phyloP scores from a whole-genome alignment of 2,329 filamentous ascomycete species.

The Alternaria brassicae region DNA sequence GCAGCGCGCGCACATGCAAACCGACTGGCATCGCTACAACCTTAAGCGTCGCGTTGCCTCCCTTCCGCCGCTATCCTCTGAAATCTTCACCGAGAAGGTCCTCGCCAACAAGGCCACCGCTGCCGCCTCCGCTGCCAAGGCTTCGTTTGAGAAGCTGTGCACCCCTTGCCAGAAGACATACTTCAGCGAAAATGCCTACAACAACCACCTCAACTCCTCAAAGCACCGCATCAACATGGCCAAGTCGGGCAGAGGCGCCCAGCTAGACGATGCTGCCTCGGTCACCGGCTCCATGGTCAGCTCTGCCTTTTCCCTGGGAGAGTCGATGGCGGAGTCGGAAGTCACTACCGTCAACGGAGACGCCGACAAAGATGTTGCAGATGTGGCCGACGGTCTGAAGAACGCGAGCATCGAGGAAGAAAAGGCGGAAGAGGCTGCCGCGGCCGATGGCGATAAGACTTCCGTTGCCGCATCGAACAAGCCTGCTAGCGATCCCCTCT shows the following conservation, averaged over 20 bases:
- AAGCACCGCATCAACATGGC: conserved; percentile 80
- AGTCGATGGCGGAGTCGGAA: conserved; percentile 68
- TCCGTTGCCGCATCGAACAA: conserved; percentile 40
- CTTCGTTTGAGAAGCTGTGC: conserved; percentile 85
- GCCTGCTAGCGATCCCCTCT: conserved; percentile 49
- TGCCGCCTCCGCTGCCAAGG: conserved; percentile 83
- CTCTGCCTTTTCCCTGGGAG: conserved; percentile 89
- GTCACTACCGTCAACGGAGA: conserved; percentile 66
- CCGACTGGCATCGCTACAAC: conserved; percentile 98
- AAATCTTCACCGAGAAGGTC: conserved; percentile 95
- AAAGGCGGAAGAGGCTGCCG: conserved; percentile 43
- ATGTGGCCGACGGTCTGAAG: conserved; percentile 79
- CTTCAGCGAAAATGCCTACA: conserved; percentile 94
- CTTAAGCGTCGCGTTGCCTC: conserved; percentile 92
- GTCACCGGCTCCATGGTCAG: conserved; percentile 74
- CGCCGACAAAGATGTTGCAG: conserved; percentile 75
- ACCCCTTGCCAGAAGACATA: conserved; percentile 87
- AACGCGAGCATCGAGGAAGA: conserved; percentile 62
- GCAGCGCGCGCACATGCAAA: conserved; percentile 95
- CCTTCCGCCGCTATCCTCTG: conserved; percentile 86
- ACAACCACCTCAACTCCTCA: conserved; percentile 88
- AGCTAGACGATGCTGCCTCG: conserved; percentile 70
- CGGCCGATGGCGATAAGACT: conserved; percentile 53
- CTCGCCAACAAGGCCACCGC: conserved; percentile 86
- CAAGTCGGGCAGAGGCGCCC: conserved; percentile 47